Evolutionary conservation across 164 flowering plant genomes (phyloP), one percentile per base, ranked within the genome.

Genomic region (Macadamia integrifolia): DNA sequence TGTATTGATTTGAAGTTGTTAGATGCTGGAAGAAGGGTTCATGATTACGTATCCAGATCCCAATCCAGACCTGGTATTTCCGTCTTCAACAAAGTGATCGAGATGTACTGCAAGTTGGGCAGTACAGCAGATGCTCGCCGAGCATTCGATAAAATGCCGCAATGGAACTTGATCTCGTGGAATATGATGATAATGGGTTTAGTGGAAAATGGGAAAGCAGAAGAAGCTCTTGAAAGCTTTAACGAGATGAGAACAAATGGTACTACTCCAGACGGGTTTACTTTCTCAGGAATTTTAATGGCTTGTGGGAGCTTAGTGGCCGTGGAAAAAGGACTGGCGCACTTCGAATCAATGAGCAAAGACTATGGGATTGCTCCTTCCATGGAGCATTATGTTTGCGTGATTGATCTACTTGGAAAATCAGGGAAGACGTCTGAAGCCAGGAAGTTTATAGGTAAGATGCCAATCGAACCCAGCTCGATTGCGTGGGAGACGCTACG

Each of bases 371-470:
- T 85, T 43, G 61, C 23, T 66, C 86, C 85, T 7, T 69, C 67
- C 6, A 66, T 74, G 69, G 85, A 81, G 63, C 83, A 85, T 75
- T 80, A 77, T 62, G 75, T 64, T 35, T 65, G 71, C 62, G 44
- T 82, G 18, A 64, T 80, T n/a, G 80, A 77, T 71, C 79, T 85
- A 52, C 76, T 80, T 28, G 86, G 80, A 29, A 75, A 55, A 35
- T 70, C 78, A 4, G 70, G 77, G 18, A 76, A 72, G 70, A 31
- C 81, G 1, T 58, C 44, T 13, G 83, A 80, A 40, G 84, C 84
- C 7, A 43, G 70, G 70, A 79, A 78, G 58, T 77, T 82, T 48
- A 46, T 82, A 66, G 75, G 50, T n/a, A 75, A 66, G 42, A 76
- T 84, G 83, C 78, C 83, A 32, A 60, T 75, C 8, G 74, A 80